Conservation (phyloP, 805 yeast species). For the Pichia sporocuriosa region DNA sequence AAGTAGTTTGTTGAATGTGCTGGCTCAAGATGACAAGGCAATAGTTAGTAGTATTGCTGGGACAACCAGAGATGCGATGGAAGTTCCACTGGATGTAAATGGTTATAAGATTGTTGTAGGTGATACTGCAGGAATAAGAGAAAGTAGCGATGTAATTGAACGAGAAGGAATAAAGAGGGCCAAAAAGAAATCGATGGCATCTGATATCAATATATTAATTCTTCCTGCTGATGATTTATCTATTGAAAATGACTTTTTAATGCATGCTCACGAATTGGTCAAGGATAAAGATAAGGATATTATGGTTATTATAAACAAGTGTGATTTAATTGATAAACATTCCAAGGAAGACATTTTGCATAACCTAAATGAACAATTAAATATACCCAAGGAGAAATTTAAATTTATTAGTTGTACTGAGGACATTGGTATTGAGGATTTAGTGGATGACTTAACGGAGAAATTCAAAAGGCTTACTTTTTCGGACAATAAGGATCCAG, state of each 20-base stretch:
- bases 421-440: constrained; percentile 42
- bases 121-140: constrained; percentile 90
- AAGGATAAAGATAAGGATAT: constrained; percentile 19
- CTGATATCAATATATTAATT: constrained; percentile 68
- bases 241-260: constrained; percentile 33
- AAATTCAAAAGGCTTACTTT: constrained; percentile 44
- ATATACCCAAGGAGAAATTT: constrained; percentile 22
- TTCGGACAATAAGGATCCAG: constrained; percentile 52
- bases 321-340: constrained; percentile 36
- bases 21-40: constrained; percentile 77
- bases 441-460: constrained; percentile 37
- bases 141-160: constrained; percentile 37
- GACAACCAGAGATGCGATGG: constrained; percentile 86
- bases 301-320: constrained; percentile 51
- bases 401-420: constrained; percentile 55
- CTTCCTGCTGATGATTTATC: constrained; percentile 36
- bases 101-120: constrained; percentile 82
- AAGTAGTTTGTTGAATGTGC: constrained; percentile 71
- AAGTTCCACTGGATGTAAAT: constrained; percentile 68
- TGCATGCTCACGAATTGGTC: constrained; percentile 31
- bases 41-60: constrained; percentile 91
- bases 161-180: constrained; percentile 79
- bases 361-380: constrained; percentile 21
- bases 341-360: constrained; percentile 16
- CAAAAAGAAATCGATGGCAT: constrained; percentile 43